Evolutionary conservation across 2,329 filamentous ascomycete genomes (phyloP), one percentile per base, ranked within the genome.

Genomic region (Xylariaceae sp.): DNA sequence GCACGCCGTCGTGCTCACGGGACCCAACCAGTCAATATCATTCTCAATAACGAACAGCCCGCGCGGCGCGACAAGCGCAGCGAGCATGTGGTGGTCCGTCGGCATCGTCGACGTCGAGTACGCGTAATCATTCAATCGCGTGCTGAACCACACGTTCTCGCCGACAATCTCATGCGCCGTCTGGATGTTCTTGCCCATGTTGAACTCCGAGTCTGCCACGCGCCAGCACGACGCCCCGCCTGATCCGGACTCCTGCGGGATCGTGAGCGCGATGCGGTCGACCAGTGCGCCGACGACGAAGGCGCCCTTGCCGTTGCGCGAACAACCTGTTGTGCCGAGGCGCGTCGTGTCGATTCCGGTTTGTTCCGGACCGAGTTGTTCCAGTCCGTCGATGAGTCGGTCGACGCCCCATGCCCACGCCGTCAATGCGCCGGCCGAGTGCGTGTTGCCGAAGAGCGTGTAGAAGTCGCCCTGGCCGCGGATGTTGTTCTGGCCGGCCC

Each of bases 371-470:
- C 75, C 74, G 48, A 80, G 73, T 68, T 77, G 74, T 74, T 85
- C 82, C 44, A 87, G 75, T 13, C 77, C 82, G 68, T 87, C 83
- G 53, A 87, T 79, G 64, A 86, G 76, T 55, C 82, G 81, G 66
- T 80, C 79, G 2, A 85, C 81, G 58, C 81, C 84, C 83, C 83
- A 87, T 7, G 83, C 81, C 84, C 84, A 87, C 30, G 84, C 82
- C 4, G 80, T 84, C 62, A 84, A 72, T 5, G 83, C 83, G 55
- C 82, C 81, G 11, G 83, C 83, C 42, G 76, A 78, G 73, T 83
- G 80, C 11, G 74, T 71, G 56, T 73, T 77, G 50, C 83, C 83
- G 65, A 84, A 84, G 4, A 87, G 74, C 51, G 78, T 79, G 73
- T 82, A 87, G 74, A 86, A 87, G 56, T 77, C 76, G 60, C 84